These are phyloP conservation scores for Diaporthe vexans DNA, from an alignment of 2,329 filamentous ascomycete species.

Conservation along the genomic window DNA sequence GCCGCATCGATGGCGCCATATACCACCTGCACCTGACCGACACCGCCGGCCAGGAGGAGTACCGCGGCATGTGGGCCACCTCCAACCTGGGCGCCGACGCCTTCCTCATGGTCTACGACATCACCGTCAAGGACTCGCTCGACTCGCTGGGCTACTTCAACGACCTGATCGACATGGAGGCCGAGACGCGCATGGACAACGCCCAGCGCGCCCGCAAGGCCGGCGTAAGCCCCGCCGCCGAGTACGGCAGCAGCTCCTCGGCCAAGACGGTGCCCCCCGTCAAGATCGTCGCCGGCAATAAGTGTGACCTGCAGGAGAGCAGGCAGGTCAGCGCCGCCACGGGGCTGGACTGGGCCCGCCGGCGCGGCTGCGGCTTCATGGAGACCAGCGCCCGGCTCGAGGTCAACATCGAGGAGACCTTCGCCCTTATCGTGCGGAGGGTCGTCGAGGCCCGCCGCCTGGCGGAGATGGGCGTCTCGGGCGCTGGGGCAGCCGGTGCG, in stretches of 20 bases:
- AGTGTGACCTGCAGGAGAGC: conserved; percentile 82
- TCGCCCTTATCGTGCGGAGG: conserved; percentile 76
- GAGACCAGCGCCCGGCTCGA: conserved; percentile 87
- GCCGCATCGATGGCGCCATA: conserved; percentile 82
- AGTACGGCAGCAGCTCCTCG: conserved; percentile 52
- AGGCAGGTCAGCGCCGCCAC: conserved; percentile 77
- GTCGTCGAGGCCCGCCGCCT: conserved; percentile 70
- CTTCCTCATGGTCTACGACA: conserved; percentile 90
- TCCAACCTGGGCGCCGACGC: conserved; percentile 85
- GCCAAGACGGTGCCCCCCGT: conserved; percentile 75
- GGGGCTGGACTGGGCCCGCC: conserved; percentile 83
- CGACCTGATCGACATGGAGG: conserved; percentile 86
- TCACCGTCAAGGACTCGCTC: conserved; percentile 78
- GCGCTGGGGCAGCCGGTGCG: not conserved
- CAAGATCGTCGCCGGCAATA: conserved; percentile 89
- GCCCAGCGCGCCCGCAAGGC: conserved; percentile 65
- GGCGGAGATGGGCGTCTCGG: conserved; percentile 62
- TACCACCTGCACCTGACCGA: conserved; percentile 87
- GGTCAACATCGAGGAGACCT: conserved; percentile 92
- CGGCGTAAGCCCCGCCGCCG: conserved; percentile 51
- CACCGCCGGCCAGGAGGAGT: conserved; percentile 91
- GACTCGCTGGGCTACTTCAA: conserved; percentile 83
- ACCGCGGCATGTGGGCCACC: conserved; percentile 87
- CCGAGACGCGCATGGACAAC: conserved; percentile 77
- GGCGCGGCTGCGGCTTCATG: conserved; percentile 85